phyloP scores from a whole-genome alignment of 2,329 filamentous ascomycete species.

The Phaeosphaeriaceae sp. region DNA sequence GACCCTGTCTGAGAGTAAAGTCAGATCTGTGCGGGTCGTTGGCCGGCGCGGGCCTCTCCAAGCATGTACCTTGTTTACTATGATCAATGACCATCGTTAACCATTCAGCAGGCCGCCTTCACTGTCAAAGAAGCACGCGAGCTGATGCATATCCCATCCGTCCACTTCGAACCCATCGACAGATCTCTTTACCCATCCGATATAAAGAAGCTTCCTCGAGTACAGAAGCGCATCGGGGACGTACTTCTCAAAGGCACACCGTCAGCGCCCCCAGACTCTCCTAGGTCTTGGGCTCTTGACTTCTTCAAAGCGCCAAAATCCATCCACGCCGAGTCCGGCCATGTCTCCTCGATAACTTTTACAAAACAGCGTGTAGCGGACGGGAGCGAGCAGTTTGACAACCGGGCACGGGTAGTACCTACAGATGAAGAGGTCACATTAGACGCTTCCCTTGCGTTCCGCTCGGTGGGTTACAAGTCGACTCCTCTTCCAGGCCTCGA shows the following conservation, averaged over 20 bases:
- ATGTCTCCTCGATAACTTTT: constrained; percentile 73
- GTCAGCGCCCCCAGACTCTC: constrained; percentile 55
- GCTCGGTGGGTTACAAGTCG: constrained; percentile 94
- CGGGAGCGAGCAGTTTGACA: constrained; percentile 53
- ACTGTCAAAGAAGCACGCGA: constrained; percentile 95
- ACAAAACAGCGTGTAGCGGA: constrained; percentile 55
- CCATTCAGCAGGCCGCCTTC: constrained; percentile 75
- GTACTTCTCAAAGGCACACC: constrained; percentile 78
- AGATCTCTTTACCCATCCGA: constrained; percentile 70
- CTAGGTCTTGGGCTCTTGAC: constrained; percentile 81
- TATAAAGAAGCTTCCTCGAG: constrained; percentile 73
- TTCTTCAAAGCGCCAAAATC: constrained; percentile 81
- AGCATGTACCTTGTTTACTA: constrained; percentile 53
- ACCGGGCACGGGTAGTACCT: constrained; percentile 59
- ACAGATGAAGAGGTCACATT: constrained; percentile 59
- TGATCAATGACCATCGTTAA: constrained; percentile 7
- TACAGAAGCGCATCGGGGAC: constrained; percentile 79
- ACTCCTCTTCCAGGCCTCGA: constrained; percentile 76
- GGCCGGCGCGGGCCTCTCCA: constrained; percentile 89
- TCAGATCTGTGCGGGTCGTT: constrained; percentile 84
- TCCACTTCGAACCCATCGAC: constrained; percentile 75
- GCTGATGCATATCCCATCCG: constrained; percentile 75
- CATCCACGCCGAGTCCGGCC: constrained; percentile 64
- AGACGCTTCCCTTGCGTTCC: constrained; percentile 77
- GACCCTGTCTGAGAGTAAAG: constrained; percentile 71